Evolutionary conservation across 495 filamentous ascomycete genomes (phyloP).

Genomic region (Bryoglossum gracile): DNA sequence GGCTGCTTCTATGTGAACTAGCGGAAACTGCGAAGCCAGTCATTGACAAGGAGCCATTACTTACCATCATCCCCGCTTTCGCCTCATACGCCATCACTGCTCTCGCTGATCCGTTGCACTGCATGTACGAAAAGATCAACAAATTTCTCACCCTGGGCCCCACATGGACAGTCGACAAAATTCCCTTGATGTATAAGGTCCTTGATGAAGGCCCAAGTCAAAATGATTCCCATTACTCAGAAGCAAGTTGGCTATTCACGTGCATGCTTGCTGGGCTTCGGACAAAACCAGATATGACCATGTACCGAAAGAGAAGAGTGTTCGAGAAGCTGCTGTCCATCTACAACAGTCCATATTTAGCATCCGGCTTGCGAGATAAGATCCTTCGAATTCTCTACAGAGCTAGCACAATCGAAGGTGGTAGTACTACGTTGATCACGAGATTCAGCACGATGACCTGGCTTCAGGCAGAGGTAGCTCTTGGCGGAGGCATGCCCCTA

Average conservation of each 20-base stretch:
- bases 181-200: conserved; percentile 72
- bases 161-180: conserved; percentile 60
- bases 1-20: conserved; percentile 69
- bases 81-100: conserved; percentile 61
- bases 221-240: conserved; percentile 67
- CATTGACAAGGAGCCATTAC: conserved; percentile 52
- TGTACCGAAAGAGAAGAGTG: conserved; percentile 74
- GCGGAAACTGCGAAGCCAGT: conserved; percentile 57
- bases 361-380: conserved; percentile 48
- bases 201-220: conserved; percentile 60
- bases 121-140: conserved; percentile 83
- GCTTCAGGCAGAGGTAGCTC: conserved; percentile 53
- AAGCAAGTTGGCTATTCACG: conserved; percentile 75
- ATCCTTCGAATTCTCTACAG: conserved; percentile 68
- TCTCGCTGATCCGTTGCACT: conserved; percentile 68
- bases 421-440: conserved; percentile 80
- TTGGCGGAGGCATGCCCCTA: conserved; percentile 43
- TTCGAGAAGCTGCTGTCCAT: conserved; percentile 72
- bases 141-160: conserved; percentile 71
- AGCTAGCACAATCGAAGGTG: conserved; percentile 62
- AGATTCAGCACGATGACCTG: conserved; percentile 75
- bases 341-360: conserved; percentile 57
- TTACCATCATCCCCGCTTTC: conserved; percentile 67
- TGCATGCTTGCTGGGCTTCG: conserved; percentile 60
- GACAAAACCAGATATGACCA: conserved; percentile 56